Evolutionary conservation across 2,329 filamentous ascomycete genomes (phyloP).

Genomic region (Chaetomium sp.): DNA sequence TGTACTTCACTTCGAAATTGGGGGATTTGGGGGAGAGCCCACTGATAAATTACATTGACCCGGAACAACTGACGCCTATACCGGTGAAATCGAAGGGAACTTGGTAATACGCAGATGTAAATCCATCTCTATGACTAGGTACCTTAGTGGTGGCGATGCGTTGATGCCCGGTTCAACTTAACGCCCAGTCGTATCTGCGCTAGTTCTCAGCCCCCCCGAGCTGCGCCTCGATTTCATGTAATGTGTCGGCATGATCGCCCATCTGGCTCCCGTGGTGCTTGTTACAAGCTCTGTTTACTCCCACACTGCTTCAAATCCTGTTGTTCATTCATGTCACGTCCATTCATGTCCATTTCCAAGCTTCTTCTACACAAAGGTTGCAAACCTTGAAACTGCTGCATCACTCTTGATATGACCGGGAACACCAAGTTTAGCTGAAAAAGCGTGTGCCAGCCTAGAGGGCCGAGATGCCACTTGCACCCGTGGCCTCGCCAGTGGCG

Average conservation of each 20-base stretch:
- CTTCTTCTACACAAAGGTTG: no score
- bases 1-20: no score
- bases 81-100: no score
- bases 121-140: no score
- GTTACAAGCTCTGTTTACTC: not conserved
- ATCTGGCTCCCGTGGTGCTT: not conserved
- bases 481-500: slow-evolving; percentile 1
- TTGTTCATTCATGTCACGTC: not conserved
- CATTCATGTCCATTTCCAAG: not conserved
- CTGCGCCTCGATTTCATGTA: not conserved
- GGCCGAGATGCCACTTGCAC: slow-evolving; percentile 3
- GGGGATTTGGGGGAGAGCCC: no score
- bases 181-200: not conserved
- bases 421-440: not conserved
- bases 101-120: no score
- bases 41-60: no score
- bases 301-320: not conserved
- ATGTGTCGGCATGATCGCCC: no score
- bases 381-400: not conserved
- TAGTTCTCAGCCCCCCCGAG: not conserved
- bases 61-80: no score
- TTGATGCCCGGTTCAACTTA: no score
- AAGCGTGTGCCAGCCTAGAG: not conserved
- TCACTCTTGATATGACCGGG: not conserved
- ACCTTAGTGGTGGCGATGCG: no score